Percentiles rank a stretch among this genome's conserved stretches.
phyloP scores from a whole-genome alignment of 345 rosid genomes.

The Camelina sativa region DNA sequence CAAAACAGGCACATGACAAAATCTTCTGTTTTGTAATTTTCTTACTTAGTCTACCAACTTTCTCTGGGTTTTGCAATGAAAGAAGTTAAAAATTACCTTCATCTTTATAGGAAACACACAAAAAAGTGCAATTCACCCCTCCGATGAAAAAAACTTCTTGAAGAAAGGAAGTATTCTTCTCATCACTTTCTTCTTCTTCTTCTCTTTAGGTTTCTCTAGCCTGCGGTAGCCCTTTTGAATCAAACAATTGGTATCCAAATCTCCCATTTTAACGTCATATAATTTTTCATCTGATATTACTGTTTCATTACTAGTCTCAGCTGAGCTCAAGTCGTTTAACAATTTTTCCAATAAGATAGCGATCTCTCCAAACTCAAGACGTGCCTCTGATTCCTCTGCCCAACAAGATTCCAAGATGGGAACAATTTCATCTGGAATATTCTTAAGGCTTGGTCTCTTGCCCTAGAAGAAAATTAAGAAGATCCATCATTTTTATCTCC shows the following conservation, averaged over 20 bases:
- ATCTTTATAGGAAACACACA: not conserved
- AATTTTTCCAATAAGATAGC: slow-evolving; percentile 35
- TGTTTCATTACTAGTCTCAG: not conserved
- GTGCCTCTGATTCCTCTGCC: slow-evolving; percentile 53
- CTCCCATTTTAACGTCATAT: no score
- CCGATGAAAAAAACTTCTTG: not conserved
- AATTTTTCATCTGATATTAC: no score
- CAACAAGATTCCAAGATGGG: slow-evolving; percentile 60
- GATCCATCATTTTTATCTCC: not conserved
- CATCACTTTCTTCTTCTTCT: slow-evolving; percentile 22
- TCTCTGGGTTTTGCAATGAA: not conserved
- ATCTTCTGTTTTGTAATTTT: not conserved
- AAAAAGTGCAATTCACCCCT: not conserved
- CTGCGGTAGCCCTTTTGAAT: no score
- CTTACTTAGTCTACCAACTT: not conserved
- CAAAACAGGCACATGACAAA: not conserved
- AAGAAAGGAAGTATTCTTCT: slow-evolving; percentile 4
- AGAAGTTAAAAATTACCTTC: not conserved
- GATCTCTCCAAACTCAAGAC: slow-evolving; percentile 64
- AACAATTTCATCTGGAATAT: slow-evolving; percentile 46
- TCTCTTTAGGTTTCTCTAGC: no score
- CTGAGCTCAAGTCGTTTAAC: slow-evolving; percentile 30
- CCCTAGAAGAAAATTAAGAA: slow-evolving; percentile 45
- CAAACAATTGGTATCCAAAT: no score
- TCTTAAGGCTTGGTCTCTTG: slow-evolving; percentile 56